Evolutionary conservation across 805 yeast species (phyloP).

Genomic region (Lipomyces yamadae): DNA sequence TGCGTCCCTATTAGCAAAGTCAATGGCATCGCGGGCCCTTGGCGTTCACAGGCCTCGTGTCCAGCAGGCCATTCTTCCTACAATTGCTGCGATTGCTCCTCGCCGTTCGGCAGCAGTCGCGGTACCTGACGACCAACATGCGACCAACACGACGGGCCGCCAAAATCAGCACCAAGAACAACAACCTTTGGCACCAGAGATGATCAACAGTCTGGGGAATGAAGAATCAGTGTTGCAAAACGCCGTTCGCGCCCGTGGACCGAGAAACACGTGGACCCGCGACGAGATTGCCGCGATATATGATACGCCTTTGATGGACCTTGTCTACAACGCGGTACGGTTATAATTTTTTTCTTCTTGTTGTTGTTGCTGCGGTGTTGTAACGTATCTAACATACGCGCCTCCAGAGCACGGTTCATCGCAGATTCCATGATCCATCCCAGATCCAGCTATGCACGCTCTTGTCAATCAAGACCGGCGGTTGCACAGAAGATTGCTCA

Average conservation of each 20-base stretch:
- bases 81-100: neutral
- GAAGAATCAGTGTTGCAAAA: constrained; percentile 10
- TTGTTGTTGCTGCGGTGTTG: too few species aligned
- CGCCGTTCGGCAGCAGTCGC: constrained; percentile 19
- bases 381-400: too few species aligned
- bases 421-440: constrained; percentile 67
- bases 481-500: constrained; percentile 81
- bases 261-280: constrained; percentile 58
- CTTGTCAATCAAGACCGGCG: constrained; percentile 76
- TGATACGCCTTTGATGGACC: constrained; percentile 66
- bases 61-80: neutral
- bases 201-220: neutral
- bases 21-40: neutral
- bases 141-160: neutral
- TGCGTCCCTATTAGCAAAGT: neutral
- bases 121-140: constrained; percentile 12
- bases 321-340: constrained; percentile 55
- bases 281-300: constrained; percentile 65
- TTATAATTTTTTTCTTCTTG: neutral
- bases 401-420: constrained; percentile 50
- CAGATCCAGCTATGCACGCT: constrained; percentile 78
- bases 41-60: neutral
- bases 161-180: neutral
- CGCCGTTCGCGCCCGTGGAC: constrained; percentile 23
- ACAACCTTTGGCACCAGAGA: neutral